Percentiles rank a stretch among this genome's conserved stretches.
Conservation (phyloP, 768 basidiomycete genomes). For the Imleria badia region DNA sequence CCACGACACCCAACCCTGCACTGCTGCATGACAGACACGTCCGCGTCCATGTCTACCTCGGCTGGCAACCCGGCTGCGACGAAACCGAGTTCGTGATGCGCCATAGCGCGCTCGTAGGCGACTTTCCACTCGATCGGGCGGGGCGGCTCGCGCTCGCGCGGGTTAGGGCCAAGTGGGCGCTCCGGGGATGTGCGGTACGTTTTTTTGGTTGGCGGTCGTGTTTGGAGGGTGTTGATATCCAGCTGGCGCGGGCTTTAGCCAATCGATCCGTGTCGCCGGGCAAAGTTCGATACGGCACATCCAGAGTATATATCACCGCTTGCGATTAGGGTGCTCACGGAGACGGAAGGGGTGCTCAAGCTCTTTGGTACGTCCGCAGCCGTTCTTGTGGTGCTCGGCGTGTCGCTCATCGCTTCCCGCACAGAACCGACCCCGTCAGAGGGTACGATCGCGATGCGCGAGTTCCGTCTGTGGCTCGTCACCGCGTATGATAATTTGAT, state of each 20-base stretch:
- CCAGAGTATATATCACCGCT: slow-evolving; percentile 29
- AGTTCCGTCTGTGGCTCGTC: slow-evolving; percentile 23
- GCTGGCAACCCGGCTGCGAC: slow-evolving; percentile 29
- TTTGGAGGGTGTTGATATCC: too few species aligned
- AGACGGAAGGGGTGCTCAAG: slow-evolving; percentile 26
- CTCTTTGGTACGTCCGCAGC: slow-evolving; percentile 28
- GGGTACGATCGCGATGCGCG: slow-evolving; percentile 20
- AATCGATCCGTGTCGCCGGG: slow-evolving; percentile 24
- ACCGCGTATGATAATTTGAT: slow-evolving; percentile 20
- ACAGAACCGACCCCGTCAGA: slow-evolving; percentile 31
- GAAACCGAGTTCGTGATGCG: slow-evolving; percentile 30
- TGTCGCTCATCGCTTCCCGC: neutral
- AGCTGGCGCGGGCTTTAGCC: slow-evolving; percentile 1
- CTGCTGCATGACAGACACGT: slow-evolving; percentile 23
- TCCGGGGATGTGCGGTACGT: slow-evolving; percentile 23
- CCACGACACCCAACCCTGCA: too few species aligned
- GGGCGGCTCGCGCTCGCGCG: slow-evolving; percentile 20
- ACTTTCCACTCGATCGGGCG: slow-evolving; percentile 25
- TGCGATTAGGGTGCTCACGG: slow-evolving; percentile 27
- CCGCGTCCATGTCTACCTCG: slow-evolving; percentile 33
- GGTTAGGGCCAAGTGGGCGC: slow-evolving; percentile 23
- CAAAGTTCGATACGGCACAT: slow-evolving; percentile 19
- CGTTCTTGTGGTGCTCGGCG: too few species aligned
- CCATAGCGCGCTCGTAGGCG: slow-evolving; percentile 26
- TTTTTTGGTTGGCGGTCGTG: too few species aligned